Base-by-base conservation (phyloP, 2,329 filamentous ascomycete species). In the Diaporthe vexans region DNA sequence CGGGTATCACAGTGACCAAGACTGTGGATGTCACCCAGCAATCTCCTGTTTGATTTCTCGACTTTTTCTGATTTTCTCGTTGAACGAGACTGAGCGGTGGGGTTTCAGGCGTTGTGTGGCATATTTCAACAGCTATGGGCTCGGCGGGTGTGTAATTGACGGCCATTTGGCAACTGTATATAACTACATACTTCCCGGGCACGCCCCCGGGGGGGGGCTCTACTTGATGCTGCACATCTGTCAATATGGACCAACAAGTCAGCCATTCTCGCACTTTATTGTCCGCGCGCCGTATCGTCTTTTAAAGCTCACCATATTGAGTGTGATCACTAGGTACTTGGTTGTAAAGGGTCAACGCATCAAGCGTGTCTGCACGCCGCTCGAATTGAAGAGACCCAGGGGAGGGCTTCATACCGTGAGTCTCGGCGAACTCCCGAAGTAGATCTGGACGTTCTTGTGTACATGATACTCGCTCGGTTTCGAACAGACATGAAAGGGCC, bases 1-100 rank as follows among this genome's bases (percentile, higher is more conserved):
- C 59, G 9, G 74, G 74, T 26, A 75, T 75, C 43, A 75, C 74
- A 10, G 74, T 75, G 15, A 75, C 74, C n/a, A 75, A 72, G 67
- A 75, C 74, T 43, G 68, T 75, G 13, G 74, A 74, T 43, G 61
- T 75, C 9, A 74, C 61, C 21, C 35, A 72, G 24, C 58, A 56
- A 19, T 63, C 70, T 43, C 70, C 70, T 15, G 70, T 72, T 40
- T 72, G 48, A 72, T 24, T 6, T 63, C 9, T 63, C 15, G n/a
- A n/a, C 10, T 19, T 43, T 63, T 33, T 29, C n/a, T 54, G 13
- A 7, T 29, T 26, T 68, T 40, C 63, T 68, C 63, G 63, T 68
- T 68, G 63, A 54, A 40, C 63, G 63, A 68, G 46, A 52, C 26
- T 37, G 46, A 37, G 63, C 29, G 46, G 63, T 37, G 29, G 40